Evolutionary conservation across 306 rosid genomes (phyloP).

Genomic region (Dalbergia cochinchinensis): DNA sequence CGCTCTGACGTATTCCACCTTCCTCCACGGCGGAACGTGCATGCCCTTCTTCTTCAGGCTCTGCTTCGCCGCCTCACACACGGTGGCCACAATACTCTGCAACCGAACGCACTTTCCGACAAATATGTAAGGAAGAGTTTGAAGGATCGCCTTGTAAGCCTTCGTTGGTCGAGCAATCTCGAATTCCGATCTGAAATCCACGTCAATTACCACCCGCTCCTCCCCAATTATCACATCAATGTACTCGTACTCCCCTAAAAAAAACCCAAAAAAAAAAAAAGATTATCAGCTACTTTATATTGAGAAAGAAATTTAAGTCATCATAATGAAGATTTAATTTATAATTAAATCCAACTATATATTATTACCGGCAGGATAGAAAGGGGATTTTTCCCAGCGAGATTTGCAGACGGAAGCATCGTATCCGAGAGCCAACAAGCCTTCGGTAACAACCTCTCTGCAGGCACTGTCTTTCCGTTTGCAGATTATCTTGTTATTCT

Average conservation of each 20-base stretch:
- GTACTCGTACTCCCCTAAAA: slow-evolving; percentile 76
- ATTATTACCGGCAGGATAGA: slow-evolving; percentile 69
- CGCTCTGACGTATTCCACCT: slow-evolving; percentile 65
- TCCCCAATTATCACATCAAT: slow-evolving; percentile 66
- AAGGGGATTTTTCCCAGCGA: slow-evolving; percentile 84
- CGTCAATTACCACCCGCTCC: slow-evolving; percentile 67
- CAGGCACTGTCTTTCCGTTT: slow-evolving; percentile 72
- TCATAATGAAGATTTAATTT: too few relatives aligned
- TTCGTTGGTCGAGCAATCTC: slow-evolving; percentile 86
- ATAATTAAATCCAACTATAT: too few relatives aligned
- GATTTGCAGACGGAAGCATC: slow-evolving; percentile 85
- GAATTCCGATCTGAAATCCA: slow-evolving; percentile 83
- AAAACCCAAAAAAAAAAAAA: neutral
- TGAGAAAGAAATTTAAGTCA: too few relatives aligned
- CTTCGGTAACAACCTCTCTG: slow-evolving; percentile 61
- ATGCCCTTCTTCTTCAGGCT: slow-evolving; percentile 78
- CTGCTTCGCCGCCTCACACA: slow-evolving; percentile 77
- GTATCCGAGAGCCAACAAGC: slow-evolving; percentile 71
- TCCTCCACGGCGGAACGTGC: slow-evolving; percentile 89
- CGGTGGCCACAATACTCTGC: slow-evolving; percentile 61
- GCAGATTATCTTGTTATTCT: slow-evolving; percentile 72
- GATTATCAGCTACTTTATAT: too few relatives aligned
- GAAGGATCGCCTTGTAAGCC: slow-evolving; percentile 69
- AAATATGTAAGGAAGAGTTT: slow-evolving; percentile 66
- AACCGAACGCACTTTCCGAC: slow-evolving; percentile 73